Conservation (phyloP, 352 stramenopile genomes). For the Phytopythium helicoides region DNA sequence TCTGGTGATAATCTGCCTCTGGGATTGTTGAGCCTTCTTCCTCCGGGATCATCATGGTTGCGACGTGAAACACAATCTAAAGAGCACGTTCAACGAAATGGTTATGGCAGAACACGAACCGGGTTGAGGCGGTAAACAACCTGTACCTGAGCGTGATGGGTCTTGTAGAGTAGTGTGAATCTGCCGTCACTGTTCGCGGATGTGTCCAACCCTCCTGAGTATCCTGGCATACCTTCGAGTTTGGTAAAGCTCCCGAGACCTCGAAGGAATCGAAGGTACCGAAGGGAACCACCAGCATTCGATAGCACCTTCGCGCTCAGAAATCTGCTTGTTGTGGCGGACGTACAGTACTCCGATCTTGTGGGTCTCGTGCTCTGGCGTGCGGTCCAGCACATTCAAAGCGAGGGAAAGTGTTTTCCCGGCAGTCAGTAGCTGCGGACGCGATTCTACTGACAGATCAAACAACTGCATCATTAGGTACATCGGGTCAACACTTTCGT, state of each 20-base stretch:
- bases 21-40: background rate
- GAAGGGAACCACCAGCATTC: conserved; percentile 66
- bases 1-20: background rate
- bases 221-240: conserved; percentile 62
- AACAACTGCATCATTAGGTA: conserved; percentile 87
- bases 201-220: conserved; percentile 76
- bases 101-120: too few relatives aligned
- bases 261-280: conserved; percentile 74
- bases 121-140: too few relatives aligned
- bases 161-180: conserved; percentile 72
- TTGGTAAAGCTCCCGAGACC: conserved; percentile 64
- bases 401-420: conserved; percentile 52
- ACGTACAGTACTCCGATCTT: conserved; percentile 86
- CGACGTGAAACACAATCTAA: conserved; percentile 86
- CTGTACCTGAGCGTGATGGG: conserved; percentile 62
- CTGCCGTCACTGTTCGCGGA: conserved; percentile 66
- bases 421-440: conserved; percentile 59
- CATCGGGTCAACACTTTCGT: conserved; percentile 23
- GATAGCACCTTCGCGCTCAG: conserved; percentile 70
- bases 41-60: conserved; percentile 74
- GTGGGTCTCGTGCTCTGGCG: conserved; percentile 80
- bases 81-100: background rate
- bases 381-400: conserved; percentile 78
- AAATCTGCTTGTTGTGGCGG: conserved; percentile 44
- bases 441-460: conserved; percentile 50